Base-by-base conservation (phyloP, 2,329 filamentous ascomycete species). In the Lizonia empirigonia region DNA sequence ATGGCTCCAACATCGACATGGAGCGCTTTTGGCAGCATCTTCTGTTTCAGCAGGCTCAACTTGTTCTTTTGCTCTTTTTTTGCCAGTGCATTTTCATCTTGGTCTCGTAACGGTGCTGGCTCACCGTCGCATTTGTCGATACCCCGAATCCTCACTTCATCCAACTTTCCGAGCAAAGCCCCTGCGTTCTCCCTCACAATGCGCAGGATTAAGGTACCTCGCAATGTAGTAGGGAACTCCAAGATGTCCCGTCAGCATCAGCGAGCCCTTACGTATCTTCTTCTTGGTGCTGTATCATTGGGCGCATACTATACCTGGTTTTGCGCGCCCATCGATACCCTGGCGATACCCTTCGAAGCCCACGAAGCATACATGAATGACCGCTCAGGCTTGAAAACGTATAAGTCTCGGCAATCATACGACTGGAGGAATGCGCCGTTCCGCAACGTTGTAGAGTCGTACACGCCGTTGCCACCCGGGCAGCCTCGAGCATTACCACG, bases 341-440 rank as follows among this genome's bases (percentile, higher is more conserved):
- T 69, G 23, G 64, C 63, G 7, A 58, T 71, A n/a, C 55, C 66
- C 15, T 72, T 69, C 44, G 40, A 56, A 19, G 44, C 52, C 7
- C 69, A 71, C 47, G 56, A 63, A 42, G 52, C 44, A 10, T 73
- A 68, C 34, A 73, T 73, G 70, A 71, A 68, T 40, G 59, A 65
- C 26, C 55, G 58, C 19, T 42, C 53, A 15, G 56, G 58, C 38
- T 45, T 55, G 3, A 40, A 50, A 10, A 39, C 44, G 10, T 59
- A 60, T 44, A 49, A 62, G 24, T 60, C 61, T 5, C 56, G 55
- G 33, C 59, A 59, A 33, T 67, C 64, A 2, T 73, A 70, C 59
- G 69, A 73, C 50, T 79, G 77, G 77, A 67, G 63, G n/a, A 63
- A 71, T 24, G 72, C 77, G 1, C 72, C 74, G 2, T 67, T 76